Conservation (phyloP, 2,329 filamentous ascomycete species). For the Penicillium janthinellum region DNA sequence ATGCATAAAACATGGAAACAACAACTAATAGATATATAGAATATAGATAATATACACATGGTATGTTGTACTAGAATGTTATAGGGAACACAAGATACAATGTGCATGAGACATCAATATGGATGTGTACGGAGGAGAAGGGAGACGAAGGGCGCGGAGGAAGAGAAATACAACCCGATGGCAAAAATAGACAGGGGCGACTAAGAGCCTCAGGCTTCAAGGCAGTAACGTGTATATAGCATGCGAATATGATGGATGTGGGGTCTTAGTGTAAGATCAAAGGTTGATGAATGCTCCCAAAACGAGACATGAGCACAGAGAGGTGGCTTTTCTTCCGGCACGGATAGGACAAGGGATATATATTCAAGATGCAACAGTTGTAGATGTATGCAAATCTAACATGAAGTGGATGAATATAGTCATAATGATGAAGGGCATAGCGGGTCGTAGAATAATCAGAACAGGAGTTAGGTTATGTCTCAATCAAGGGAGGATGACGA, state of each 20-base stretch:
- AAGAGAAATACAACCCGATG: background rate
- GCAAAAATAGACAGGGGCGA: background rate
- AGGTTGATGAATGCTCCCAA: background rate
- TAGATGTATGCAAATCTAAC: constrained; percentile 1
- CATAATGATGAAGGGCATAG: background rate
- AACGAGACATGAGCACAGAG: background rate
- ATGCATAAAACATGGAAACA: too few relatives aligned
- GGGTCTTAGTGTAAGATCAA: background rate
- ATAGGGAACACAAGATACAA: too few relatives aligned
- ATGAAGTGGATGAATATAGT: background rate
- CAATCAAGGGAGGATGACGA: constrained; percentile 19
- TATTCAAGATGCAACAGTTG: background rate
- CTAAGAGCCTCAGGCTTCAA: background rate
- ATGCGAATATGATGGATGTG: background rate
- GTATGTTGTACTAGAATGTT: too few relatives aligned
- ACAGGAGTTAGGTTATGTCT: background rate
- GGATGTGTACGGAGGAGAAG: background rate
- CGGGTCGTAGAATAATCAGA: background rate
- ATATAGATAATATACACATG: too few relatives aligned
- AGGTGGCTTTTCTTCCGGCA: constrained; percentile 2
- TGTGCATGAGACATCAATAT: background rate
- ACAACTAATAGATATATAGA: too few relatives aligned
- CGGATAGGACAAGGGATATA: background rate
- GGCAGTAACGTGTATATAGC: background rate
- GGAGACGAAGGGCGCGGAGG: background rate